Evolutionary conservation across 805 yeast genomes (phyloP).

Genomic region (Metschnikowia aberdeeniae): DNA sequence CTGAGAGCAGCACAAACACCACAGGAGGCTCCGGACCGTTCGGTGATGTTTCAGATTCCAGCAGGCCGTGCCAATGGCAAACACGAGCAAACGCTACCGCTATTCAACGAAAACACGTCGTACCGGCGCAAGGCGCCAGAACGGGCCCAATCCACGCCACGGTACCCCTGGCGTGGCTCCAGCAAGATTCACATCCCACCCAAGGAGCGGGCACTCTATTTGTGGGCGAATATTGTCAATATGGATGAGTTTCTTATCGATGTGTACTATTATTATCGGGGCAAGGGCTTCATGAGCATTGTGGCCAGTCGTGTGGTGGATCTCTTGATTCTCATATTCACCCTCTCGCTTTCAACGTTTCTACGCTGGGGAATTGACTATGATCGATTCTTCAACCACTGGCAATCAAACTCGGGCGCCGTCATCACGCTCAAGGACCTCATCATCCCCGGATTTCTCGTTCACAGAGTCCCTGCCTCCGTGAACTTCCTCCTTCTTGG

Average conservation of each 20-base stretch:
- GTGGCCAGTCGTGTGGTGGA: conserved; percentile 62
- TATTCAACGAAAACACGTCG: conserved; percentile 4
- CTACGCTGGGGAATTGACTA: conserved; percentile 79
- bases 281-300: conserved; percentile 83
- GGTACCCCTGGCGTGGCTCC: conserved; percentile 4
- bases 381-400: conserved; percentile 26
- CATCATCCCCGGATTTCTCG: conserved; percentile 41
- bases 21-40: conserved; percentile 4
- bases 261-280: conserved; percentile 77
- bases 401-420: conserved; percentile 19
- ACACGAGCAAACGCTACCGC: conserved; percentile 3
- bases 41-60: conserved; percentile 12
- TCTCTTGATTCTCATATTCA: conserved; percentile 70
- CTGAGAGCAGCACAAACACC: background rate
- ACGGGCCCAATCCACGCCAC: background rate
- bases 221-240: conserved; percentile 95
- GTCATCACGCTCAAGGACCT: conserved; percentile 31
- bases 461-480: conserved; percentile 35
- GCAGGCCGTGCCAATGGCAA: background rate
- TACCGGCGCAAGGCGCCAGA: background rate
- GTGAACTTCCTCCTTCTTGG: conserved; percentile 63
- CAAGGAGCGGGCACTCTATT: conserved; percentile 79
- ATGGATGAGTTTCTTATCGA: conserved; percentile 83
- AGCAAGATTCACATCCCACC: conserved; percentile 33
- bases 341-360: conserved; percentile 73